Base-by-base conservation (phyloP, 257 asterid species). In the Gentiana macrophylla region DNA sequence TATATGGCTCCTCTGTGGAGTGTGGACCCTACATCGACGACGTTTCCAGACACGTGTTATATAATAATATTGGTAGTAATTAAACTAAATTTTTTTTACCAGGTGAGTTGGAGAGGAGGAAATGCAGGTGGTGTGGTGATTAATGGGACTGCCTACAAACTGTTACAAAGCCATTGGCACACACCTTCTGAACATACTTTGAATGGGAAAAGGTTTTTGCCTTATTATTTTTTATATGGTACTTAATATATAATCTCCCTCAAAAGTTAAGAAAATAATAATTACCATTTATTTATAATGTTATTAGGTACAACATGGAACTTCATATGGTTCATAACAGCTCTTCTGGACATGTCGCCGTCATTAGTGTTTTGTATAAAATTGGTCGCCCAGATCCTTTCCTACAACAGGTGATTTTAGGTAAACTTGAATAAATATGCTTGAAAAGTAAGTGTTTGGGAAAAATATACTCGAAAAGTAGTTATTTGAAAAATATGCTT, bases 161-260 rank as follows among this genome's bases (percentile, higher is more conserved):
- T 86, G 36, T 53, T 1, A 33, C 90, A 81, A 57, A 70, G 82
- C 49, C 94, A 89, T 49, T 89, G 97, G 95, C 95, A 89, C 64
- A 62, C 86, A 65, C 93, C 97, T 67, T 73, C 94, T 5, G 97
- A 88, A 62, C 94, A 88, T 77, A 77, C 77, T 9, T 12, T 88
- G 36, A 53, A 79, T 46, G 81, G 80, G 32, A 72, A 41, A 61
- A 70, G 93, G 96, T 86, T 60, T 86, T 60, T 32, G 4, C 38
- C 36, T 6, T 4, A 6, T 44, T 15, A 36, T 46, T 5, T 12
- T 5, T 5, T 11, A 5, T 41, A 41, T 5, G 5, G 5, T 41
- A 4, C 9, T n/a, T 41, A 2, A 5, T 5, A 41, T 41, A 41
- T 3, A 41, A 41, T 41, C 1, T 41, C n/a, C 5, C 11, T 47